Evolutionary conservation across 2,329 filamentous ascomycete genomes (phyloP).

Genomic region (Epichloe gansuensis): DNA sequence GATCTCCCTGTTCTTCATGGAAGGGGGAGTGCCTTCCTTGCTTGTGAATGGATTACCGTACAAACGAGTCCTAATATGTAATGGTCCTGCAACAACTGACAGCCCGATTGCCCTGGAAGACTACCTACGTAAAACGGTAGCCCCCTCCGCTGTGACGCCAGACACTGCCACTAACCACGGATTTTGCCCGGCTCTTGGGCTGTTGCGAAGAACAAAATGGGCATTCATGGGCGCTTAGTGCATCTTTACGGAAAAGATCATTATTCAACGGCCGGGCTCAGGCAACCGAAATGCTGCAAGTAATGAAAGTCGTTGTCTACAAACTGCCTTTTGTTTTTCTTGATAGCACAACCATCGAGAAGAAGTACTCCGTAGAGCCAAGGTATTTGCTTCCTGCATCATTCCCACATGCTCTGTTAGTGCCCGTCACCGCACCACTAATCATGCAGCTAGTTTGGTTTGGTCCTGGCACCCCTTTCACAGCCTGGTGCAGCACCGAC

Average conservation of each 20-base stretch:
- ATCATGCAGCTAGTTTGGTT: not conserved
- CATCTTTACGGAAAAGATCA: too few relatives aligned
- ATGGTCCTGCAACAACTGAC: too few relatives aligned
- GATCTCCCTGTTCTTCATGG: not conserved
- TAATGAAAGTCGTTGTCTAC: too few relatives aligned
- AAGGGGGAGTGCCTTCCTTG: not conserved
- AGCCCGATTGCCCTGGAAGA: too few relatives aligned
- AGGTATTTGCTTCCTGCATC: not conserved
- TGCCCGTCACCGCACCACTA: conserved; percentile 4
- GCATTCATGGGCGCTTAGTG: too few relatives aligned
- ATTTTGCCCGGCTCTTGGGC: not conserved
- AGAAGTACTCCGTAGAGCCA: not conserved
- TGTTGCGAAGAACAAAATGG: not conserved
- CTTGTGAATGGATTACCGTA: not conserved
- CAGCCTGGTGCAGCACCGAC: not conserved
- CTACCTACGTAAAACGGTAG: too few relatives aligned
- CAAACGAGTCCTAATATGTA: not conserved
- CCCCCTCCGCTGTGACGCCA: too few relatives aligned
- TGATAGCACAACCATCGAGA: not conserved
- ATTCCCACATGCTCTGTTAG: conserved; percentile 1
- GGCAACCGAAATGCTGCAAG: too few relatives aligned
- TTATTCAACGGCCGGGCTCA: too few relatives aligned
- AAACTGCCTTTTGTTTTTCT: too few relatives aligned
- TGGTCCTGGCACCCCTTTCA: not conserved
- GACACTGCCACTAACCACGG: not conserved